Conservation (phyloP, 805 yeast genomes). For the Pichia scutulata region DNA sequence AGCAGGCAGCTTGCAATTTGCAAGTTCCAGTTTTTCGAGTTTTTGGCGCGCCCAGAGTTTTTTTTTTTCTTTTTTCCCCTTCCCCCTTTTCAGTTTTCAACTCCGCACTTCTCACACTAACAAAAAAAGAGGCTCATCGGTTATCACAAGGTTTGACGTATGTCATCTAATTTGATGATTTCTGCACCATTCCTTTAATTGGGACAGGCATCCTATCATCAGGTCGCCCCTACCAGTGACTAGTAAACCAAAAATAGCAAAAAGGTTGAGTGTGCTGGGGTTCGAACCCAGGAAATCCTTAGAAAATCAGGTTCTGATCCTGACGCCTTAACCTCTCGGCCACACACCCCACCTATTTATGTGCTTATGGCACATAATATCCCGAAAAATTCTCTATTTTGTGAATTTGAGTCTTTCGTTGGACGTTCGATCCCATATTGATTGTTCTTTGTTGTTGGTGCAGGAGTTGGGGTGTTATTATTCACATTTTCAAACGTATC, state of each 20-base stretch:
- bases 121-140: background rate
- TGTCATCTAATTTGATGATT: background rate
- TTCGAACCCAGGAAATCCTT: constrained; percentile 18
- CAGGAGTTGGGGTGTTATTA: no score
- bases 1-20: no score
- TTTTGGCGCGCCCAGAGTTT: no score
- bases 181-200: background rate
- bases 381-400: background rate
- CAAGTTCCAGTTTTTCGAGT: no score
- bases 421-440: background rate
- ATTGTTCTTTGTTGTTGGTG: background rate
- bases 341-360: constrained; percentile 13
- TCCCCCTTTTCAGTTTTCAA: background rate
- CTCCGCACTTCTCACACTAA: background rate
- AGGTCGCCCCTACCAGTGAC: background rate
- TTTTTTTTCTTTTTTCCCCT: no score
- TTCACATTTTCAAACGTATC: no score
- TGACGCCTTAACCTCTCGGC: constrained; percentile 21
- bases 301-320: constrained; percentile 20
- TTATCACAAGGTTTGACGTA: background rate
- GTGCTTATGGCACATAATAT: background rate
- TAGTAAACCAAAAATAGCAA: background rate
- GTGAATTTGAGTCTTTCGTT: background rate
- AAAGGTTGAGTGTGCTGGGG: constrained; percentile 17
- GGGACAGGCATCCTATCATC: background rate